Conservation (phyloP, 441 rosid genomes). For the Eruca vesicaria region DNA sequence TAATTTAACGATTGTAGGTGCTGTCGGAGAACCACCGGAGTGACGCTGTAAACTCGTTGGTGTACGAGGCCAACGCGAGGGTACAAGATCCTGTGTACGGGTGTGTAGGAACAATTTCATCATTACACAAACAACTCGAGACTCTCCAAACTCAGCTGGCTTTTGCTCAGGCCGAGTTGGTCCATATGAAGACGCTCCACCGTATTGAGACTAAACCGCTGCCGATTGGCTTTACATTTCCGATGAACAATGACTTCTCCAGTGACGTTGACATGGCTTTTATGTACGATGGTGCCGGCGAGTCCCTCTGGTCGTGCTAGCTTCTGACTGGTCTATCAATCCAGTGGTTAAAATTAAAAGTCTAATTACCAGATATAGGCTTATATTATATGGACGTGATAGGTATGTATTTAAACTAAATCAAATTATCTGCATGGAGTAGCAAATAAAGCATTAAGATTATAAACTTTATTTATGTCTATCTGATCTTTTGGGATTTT, state of each 20-base stretch:
- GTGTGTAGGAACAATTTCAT: conserved; percentile 79
- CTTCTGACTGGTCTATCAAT: background rate
- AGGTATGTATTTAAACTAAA: background rate
- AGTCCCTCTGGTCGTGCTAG: conserved; percentile 68
- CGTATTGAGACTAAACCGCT: conserved; percentile 24
- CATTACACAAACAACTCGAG: conserved; percentile 71
- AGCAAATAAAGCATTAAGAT: background rate
- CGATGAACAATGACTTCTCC: conserved; percentile 9
- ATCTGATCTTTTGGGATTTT: background rate
- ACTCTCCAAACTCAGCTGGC: conserved; percentile 78
- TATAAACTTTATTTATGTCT: background rate
- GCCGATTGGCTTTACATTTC: background rate
- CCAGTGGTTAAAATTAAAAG: background rate
- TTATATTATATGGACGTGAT: background rate
- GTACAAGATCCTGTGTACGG: conserved; percentile 89
- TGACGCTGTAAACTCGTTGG: conserved; percentile 90
- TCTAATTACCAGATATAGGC: background rate
- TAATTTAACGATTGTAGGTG: conserved; percentile 44
- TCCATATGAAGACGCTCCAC: conserved; percentile 50
- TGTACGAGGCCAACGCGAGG: conserved; percentile 91
- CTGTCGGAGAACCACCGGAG: conserved; percentile 68
- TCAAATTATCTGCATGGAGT: background rate
- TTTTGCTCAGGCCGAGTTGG: conserved; percentile 70
- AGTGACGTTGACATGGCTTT: conserved; percentile 42
- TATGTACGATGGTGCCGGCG: conserved; percentile 44